Evolutionary conservation across 2,329 filamentous ascomycete genomes (phyloP), one percentile per base, ranked within the genome.

Genomic region (Fonsecaea multimorphosa): DNA sequence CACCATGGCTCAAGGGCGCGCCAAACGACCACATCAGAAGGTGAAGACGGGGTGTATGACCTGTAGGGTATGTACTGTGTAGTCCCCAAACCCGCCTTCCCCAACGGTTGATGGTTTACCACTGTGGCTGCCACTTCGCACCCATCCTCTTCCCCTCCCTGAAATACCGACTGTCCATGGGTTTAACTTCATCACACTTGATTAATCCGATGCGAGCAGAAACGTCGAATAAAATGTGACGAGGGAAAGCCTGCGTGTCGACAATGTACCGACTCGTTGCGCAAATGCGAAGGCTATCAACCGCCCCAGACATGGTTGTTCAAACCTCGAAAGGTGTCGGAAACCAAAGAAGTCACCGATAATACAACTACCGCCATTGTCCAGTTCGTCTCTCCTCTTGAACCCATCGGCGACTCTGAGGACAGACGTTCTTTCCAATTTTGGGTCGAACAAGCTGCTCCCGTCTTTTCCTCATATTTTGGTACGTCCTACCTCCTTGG

Each of bases 161-260:
- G 8, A n/a, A 1, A 2, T 38, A n/a, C 44, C 44, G 44, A 49
- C 9, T 24, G 19, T 24, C 24, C 9, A 22, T 49, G 29, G 44
- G 19, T 22, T 54, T 24, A 12, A 27, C 27, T 49, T 49, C 27
- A 31, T 54, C 1, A 29, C 11, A 32, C 11, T 31, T 12, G 27
- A 32, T 32, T 34, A 16, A 44, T 32, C 9, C 27, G 19, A 6
- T 36, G 46, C 19, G 5, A 29, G 46, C 49, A 70, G 66, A 67
- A 68, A 53, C 68, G 69, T 40, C 63, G 69, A 9, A 67, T 71
- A 31, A 71, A 71, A 58, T 71, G 68, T 54, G 64, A 68, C 58
- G 69, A 71, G 63, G 60, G 31, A 14, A 67, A 67, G 36, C 66
- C 68, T 19, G 55, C 56, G 7, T 71, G 69, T 66, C 58, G 63